Conservation (phyloP, 306 rosid species). For the Castanea sativa region DNA sequence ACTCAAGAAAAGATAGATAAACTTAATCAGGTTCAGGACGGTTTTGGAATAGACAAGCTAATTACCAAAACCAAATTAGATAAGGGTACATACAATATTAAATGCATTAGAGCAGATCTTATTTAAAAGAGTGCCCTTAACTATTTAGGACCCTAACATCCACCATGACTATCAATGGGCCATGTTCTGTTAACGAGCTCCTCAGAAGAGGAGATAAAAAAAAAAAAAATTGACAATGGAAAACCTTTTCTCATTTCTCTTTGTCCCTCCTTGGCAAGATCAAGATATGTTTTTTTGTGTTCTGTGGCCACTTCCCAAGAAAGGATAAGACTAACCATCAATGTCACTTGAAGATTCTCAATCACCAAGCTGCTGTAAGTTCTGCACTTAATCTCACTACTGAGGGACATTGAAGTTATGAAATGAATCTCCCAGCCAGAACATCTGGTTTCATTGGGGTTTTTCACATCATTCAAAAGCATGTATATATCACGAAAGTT, state of each 20-base stretch:
- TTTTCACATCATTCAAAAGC: background rate
- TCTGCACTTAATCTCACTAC: too few species aligned
- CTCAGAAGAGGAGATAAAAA: background rate
- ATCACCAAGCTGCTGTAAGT: background rate
- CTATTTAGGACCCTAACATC: background rate
- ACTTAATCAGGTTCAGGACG: background rate
- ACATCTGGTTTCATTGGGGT: background rate
- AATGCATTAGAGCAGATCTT: background rate
- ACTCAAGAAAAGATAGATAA: background rate
- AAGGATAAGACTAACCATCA: background rate
- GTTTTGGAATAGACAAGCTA: background rate
- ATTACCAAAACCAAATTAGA: too few species aligned
- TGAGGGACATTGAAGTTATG: background rate
- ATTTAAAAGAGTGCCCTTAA: background rate
- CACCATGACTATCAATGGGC: background rate
- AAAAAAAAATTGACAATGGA: background rate
- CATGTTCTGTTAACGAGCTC: background rate
- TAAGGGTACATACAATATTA: too few species aligned
- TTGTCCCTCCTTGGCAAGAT: background rate
- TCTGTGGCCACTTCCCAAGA: background rate
- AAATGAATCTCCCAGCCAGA: background rate
- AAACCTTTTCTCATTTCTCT: background rate
- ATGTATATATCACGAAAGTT: background rate
- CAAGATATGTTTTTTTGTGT: background rate
- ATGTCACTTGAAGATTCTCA: background rate